Base-by-base conservation (phyloP, 2,329 filamentous ascomycete genomes). In the Leptographium flavum region DNA sequence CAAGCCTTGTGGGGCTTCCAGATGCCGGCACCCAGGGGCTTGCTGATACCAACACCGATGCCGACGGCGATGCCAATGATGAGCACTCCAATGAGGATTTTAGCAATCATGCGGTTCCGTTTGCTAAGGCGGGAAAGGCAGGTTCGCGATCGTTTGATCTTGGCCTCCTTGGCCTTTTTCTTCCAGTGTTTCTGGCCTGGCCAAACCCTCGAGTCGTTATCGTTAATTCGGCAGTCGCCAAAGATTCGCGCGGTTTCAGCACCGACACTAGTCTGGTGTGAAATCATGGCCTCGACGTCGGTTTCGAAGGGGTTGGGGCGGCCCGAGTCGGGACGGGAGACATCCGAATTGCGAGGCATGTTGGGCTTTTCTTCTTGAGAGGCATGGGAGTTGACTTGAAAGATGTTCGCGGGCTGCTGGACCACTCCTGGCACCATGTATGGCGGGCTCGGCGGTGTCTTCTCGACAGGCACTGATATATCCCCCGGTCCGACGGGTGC, bases 21-120 rank as follows among this genome's bases (percentile, higher is more conserved):
- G 51, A 79, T 73, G 15, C 67, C 66, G n/a, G 74, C 74, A 13
- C 71, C 69, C 1, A 79, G 63, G 3, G 73, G 68, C 58, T 74
- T 79, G 65, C 73, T 78, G 52, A 80, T 65, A 41, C 76, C 76
- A 39, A 80, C 65, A 21, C 76, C 76, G 21, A 80, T 61, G 37
- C 65, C 71, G 10, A 78, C 66, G 14, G 70, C 73, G 42, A 71
- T 57, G 42, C 72, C 72, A 5, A 78, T 56, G 19, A 77, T 63
- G 23, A 77, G 56, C 5, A 75, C 50, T 3, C 64, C 64, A 40
- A 77, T 68, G 37, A 69, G 52, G n/a, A 79, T 58, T 61, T 77
- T 77, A 52, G 62, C 62, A 31, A 70, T 62, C 49, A 79, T 67
- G 32, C 68, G 67, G 51, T 70, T 76, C 40, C 71, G 69, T 54